A percentile compares a stretch with the other conserved stretches of the same genome.
Conservation (phyloP, 208 protist species). For the Jaenimonas drosophilae region DNA sequence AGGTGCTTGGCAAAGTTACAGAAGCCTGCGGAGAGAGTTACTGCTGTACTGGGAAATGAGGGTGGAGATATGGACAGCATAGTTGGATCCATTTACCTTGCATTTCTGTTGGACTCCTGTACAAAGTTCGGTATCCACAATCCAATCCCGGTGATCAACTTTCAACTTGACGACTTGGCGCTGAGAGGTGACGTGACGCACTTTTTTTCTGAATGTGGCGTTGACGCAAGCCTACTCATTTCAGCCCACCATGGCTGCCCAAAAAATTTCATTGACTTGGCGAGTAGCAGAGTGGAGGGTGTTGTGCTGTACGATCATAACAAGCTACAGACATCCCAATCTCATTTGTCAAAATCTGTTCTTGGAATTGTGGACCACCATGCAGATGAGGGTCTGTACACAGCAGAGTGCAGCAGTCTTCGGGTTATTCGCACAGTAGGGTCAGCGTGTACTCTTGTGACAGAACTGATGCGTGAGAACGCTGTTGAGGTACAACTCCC, state of each 20-base stretch:
- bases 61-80: slow-evolving; percentile 84
- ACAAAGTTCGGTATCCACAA: slow-evolving; percentile 13
- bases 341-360: slow-evolving; percentile 16
- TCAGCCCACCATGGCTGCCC: slow-evolving; percentile 17
- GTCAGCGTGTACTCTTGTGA: slow-evolving; percentile 74
- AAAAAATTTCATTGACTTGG: slow-evolving; percentile 24
- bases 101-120: slow-evolving; percentile 42
- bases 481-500: slow-evolving; percentile 33
- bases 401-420: slow-evolving; percentile 12
- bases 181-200: slow-evolving; percentile 64
- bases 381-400: slow-evolving; percentile 59
- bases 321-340: slow-evolving; percentile 36
- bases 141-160: slow-evolving; percentile 68
- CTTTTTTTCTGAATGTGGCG: slow-evolving; percentile 28
- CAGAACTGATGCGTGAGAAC: slow-evolving; percentile 33
- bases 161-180: slow-evolving; percentile 55
- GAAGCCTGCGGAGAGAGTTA: slow-evolving; percentile 12
- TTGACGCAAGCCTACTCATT: slow-evolving; percentile 31
- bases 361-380: slow-evolving; percentile 81
- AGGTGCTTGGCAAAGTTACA: slow-evolving; percentile 14
- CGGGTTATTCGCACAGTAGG: slow-evolving; percentile 45
- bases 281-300: too few species aligned
- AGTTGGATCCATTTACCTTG: slow-evolving; percentile 74
- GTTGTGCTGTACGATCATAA: slow-evolving; percentile 86
- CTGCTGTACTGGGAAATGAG: slow-evolving; percentile 75